Evolutionary conservation across 2,329 filamentous ascomycete species (phyloP).

Genomic region (Colletotrichum tanaceti): DNA sequence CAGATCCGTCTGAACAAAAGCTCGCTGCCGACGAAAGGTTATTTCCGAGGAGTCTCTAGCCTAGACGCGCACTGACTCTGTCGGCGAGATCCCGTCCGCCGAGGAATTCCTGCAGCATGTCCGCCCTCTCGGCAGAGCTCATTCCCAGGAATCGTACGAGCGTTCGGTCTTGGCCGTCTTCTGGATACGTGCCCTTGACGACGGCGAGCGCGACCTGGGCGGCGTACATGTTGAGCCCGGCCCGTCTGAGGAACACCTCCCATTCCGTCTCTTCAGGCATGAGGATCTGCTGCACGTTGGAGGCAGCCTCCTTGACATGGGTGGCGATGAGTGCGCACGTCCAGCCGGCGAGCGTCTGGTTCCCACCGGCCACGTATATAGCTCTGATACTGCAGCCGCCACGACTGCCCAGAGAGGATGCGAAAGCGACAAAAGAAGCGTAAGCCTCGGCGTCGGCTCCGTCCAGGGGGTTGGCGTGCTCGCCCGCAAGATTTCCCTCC

Average conservation of each 20-base stretch:
- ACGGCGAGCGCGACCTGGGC: conserved; percentile 49
- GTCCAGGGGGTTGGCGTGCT: conserved; percentile 54
- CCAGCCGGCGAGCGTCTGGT: conserved; percentile 65
- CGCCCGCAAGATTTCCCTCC: conserved; percentile 58
- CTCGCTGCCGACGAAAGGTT: conserved; percentile 14
- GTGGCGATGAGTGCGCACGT: conserved; percentile 63
- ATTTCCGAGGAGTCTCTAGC: conserved; percentile 8
- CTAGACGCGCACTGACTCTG: conserved; percentile 31
- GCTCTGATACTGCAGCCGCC: conserved; percentile 49
- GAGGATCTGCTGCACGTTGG: conserved; percentile 49
- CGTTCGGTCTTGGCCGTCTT: conserved; percentile 43
- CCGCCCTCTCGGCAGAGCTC: conserved; percentile 44
- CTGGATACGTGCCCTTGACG: conserved; percentile 43
- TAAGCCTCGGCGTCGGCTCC: conserved; percentile 59
- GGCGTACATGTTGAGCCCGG: conserved; percentile 53
- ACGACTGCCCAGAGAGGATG: conserved; percentile 51
- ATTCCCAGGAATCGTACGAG: conserved; percentile 49
- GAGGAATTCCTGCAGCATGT: conserved; percentile 45
- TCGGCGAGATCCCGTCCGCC: conserved; percentile 40
- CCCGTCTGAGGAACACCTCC: conserved; percentile 51
- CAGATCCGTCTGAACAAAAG: conserved; percentile 31
- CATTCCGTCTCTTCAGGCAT: conserved; percentile 56
- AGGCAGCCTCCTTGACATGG: conserved; percentile 46
- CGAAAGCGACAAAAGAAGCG: conserved; percentile 63
- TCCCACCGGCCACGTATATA: conserved; percentile 63